Evolutionary conservation across 495 filamentous ascomycete genomes (phyloP), one percentile per base, ranked within the genome.

Genomic region (Neurospora africana): DNA sequence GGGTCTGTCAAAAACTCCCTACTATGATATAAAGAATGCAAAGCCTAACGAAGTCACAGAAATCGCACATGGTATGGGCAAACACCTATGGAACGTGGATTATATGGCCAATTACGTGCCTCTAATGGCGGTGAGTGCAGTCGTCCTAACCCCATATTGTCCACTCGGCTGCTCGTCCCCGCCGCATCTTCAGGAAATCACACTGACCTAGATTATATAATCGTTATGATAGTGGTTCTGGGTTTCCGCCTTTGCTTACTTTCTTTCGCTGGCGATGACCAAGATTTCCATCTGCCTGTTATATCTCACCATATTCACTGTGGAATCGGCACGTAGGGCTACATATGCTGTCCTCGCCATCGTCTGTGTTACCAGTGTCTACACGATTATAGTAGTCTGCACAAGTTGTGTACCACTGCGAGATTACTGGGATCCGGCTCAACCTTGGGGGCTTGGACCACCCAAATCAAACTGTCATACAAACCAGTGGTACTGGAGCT

Each of bases 371-470:
- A 70, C 71, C 4, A 74, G 38, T 37, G 9, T 74, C 1, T 78
- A 70, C 68, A 41, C 70, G 11, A 33, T 70, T 3, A 61, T 41
- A 61, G 58, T 69, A 9, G 61, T 76, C 17, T 58, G 73, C 40
- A 79, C 79, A 0, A 21, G 33, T n/a, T 79, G 76, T 58, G 72
- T 80, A 53, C 81, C 81, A 10, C 68, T 83, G 4, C 30, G 75
- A 8, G 72, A 76, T 2, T 67, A 39, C 21, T 83, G 81, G 81
- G 76, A 83, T 67, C 8, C 7, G 0, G 47, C 71, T 8, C n/a
- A 67, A 8, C 43, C 73, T 1, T 80, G 76, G 75, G 53, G 27
- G 5, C 5, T 10, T 61, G 53, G 5, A 47, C 0, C 2, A 53
- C 21, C 27, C 53, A 27, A 11, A 10, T 13, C 13, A 33, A 61